Conservation (phyloP, 306 rosid species). For the Trifolium fragiferum region DNA sequence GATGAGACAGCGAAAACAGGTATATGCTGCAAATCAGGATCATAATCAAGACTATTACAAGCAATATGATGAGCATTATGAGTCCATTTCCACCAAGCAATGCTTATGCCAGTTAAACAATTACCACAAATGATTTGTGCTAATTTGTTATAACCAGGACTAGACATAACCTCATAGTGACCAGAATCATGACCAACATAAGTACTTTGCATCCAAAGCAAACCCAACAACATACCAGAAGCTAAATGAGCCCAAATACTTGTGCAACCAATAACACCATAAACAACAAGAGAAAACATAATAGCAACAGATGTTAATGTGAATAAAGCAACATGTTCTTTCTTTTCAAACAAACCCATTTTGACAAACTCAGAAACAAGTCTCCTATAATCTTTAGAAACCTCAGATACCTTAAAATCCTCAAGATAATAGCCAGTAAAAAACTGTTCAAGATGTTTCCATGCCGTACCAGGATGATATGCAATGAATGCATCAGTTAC, state of each 20-base stretch:
- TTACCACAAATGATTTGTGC: constrained; percentile 79
- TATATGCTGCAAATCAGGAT: constrained; percentile 89
- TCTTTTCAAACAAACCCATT: constrained; percentile 71
- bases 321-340: constrained; percentile 49
- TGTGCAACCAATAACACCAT: constrained; percentile 54
- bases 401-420: constrained; percentile 64
- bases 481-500: constrained; percentile 81
- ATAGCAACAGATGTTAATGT: constrained; percentile 48
- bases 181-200: constrained; percentile 90
- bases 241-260: constrained; percentile 69
- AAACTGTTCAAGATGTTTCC: constrained; percentile 65
- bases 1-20: constrained; percentile 83
- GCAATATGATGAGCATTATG: constrained; percentile 91
- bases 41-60: constrained; percentile 82
- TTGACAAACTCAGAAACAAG: constrained; percentile 56
- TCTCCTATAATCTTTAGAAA: constrained; percentile 68
- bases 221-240: constrained; percentile 69
- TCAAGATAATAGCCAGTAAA: constrained; percentile 64
- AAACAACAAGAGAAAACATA: constrained; percentile 53
- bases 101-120: constrained; percentile 85
- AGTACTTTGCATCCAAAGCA: constrained; percentile 84
- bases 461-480: constrained; percentile 69
- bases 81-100: constrained; percentile 99
- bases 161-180: constrained; percentile 73
- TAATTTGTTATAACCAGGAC: constrained; percentile 47